A percentile compares a stretch with the other conserved stretches of the same genome.
Evolutionary conservation across 2,329 filamentous ascomycete genomes (phyloP).

Genomic region (Phyllosticta capitalensis): DNA sequence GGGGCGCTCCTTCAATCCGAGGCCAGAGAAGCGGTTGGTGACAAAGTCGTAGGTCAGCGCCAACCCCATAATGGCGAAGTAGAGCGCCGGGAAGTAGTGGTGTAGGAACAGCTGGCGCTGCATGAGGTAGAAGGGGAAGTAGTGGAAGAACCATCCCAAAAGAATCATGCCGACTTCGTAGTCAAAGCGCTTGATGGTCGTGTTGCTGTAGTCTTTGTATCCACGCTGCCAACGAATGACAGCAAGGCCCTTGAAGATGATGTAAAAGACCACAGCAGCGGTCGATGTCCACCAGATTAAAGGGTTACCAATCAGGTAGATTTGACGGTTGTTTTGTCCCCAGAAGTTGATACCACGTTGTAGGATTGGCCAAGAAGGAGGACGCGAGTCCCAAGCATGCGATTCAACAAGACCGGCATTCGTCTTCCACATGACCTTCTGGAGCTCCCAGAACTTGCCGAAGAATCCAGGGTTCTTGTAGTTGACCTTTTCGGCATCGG

Average conservation of each 20-base stretch:
- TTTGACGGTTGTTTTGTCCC: slow-evolving; percentile 87
- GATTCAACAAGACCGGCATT: slow-evolving; percentile 95
- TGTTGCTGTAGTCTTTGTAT: slow-evolving; percentile 72
- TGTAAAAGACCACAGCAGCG: slow-evolving; percentile 64
- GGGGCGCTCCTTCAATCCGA: slow-evolving; percentile 61
- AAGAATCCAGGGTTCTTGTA: slow-evolving; percentile 92
- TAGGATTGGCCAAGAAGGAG: slow-evolving; percentile 84
- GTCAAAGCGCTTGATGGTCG: slow-evolving; percentile 91
- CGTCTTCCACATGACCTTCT: slow-evolving; percentile 98
- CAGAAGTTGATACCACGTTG: slow-evolving; percentile 98
- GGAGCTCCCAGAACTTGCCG: slow-evolving; percentile 94
- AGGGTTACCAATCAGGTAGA: slow-evolving; percentile 93
- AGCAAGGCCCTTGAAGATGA: slow-evolving; percentile 77
- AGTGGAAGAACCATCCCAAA: slow-evolving; percentile 93
- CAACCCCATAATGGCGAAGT: slow-evolving; percentile 84
- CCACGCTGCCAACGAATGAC: slow-evolving; percentile 90
- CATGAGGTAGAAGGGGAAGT: slow-evolving; percentile 99
- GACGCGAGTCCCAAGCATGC: slow-evolving; percentile 95
- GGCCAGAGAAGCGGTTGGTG: slow-evolving; percentile 59
- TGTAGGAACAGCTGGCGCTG: slow-evolving; percentile 95
- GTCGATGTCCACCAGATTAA: slow-evolving; percentile 91
- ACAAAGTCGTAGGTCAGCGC: slow-evolving; percentile 84
- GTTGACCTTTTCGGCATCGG: slow-evolving; percentile 83
- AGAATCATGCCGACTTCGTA: slow-evolving; percentile 89
- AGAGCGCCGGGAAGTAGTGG: slow-evolving; percentile 95